These are phyloP conservation scores for Moricandia arvensis DNA, from an alignment of 345 rosid genomes.

Conservation along the genomic window DNA sequence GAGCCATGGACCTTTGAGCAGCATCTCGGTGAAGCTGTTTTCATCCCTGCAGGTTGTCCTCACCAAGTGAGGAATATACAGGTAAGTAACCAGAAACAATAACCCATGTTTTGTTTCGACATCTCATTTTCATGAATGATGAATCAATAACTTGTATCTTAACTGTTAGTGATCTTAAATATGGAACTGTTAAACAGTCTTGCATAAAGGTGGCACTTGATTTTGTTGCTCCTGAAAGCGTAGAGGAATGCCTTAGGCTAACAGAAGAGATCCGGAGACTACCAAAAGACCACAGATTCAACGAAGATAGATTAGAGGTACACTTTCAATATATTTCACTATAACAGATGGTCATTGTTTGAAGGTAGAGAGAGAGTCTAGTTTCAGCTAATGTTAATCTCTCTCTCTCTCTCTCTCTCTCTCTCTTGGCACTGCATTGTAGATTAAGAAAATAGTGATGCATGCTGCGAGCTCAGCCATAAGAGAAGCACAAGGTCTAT, in stretches of 20 bases:
- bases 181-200: conserved; percentile 39
- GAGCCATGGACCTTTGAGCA: conserved; percentile 44
- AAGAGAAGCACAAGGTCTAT: conserved; percentile 15
- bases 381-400: background rate
- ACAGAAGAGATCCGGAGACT: conserved; percentile 58
- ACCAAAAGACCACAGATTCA: conserved; percentile 50
- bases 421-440: background rate
- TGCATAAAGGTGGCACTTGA: conserved; percentile 69
- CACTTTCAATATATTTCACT: background rate
- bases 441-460: conserved; percentile 33
- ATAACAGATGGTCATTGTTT: background rate
- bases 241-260: conserved; percentile 52
- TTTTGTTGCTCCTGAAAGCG: conserved; percentile 63
- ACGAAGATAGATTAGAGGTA: conserved; percentile 66
- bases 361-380: background rate
- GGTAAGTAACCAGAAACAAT: background rate
- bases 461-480: conserved; percentile 38
- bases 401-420: background rate
- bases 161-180: background rate
- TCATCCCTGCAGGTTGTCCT: conserved; percentile 44
- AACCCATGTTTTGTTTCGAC: background rate
- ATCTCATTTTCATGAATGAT: no score
- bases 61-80: conserved; percentile 42
- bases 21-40: conserved; percentile 39
- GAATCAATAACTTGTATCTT: background rate